Base-by-base conservation (phyloP, 176 grass and related monocot genomes). In the Bonia amplexicaulis region DNA sequence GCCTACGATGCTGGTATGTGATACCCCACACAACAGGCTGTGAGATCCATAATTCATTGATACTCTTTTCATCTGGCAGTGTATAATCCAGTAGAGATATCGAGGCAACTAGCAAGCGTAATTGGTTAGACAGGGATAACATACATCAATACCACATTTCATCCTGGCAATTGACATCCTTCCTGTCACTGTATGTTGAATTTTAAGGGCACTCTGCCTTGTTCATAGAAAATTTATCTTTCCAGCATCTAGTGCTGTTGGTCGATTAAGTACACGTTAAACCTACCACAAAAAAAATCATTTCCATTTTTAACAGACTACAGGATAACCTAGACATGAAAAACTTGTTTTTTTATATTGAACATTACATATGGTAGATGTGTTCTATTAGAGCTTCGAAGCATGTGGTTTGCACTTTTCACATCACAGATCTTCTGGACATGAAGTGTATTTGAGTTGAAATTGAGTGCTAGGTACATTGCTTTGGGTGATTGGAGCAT, bases 401-500 rank as follows among this genome's bases (percentile, higher is more conserved):
- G 46, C 65, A 71, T 62, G 51, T 78, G 23, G 60, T 66, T 85
- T 41, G 48, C 47, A 59, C 49, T 78, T 35, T 31, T 62, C 23
- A 60, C 12, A 48, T 41, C 13, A 79, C 15, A 76, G 20, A 47
- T 65, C 51, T 79, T 70, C 74, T 78, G 15, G 73, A 85, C 69
- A 40, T 85, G 46, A 61, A 68, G 74, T 71, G 74, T 75, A 67
- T 54, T 61, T 40, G 66, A 54, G 64, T 79, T 86, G 75, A 58
- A 33, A 79, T 69, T 59, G 52, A 39, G 63, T 66, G 57, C 10
- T 85, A 58, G 74, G 51, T 75, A 45, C 66, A 45, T 48, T 7
- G 59, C 44, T 47, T 31, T 79, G 23, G n/a, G 15, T 63, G 10
- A 27, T 48, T 48, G 59, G 39, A 64, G 16, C 41, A 79, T 6